A percentile compares a stretch with the other conserved stretches of the same genome.
These are phyloP conservation scores for Cyberlindnera mycetangii DNA, from an alignment of 805 yeast species.

Conservation along the genomic window DNA sequence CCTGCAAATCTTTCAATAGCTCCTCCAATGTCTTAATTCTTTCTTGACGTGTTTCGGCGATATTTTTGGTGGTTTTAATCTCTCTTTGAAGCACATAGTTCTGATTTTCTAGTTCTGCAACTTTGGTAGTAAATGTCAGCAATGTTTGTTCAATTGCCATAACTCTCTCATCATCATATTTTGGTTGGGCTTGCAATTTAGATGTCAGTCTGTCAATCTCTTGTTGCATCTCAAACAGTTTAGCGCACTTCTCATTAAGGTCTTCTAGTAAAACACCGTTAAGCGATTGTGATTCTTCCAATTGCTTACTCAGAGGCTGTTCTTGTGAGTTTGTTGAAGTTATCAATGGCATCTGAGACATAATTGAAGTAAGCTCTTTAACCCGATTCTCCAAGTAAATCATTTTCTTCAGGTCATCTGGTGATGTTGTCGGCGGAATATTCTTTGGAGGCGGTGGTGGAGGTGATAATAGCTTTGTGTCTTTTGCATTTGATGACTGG, in stretches of 20 bases:
- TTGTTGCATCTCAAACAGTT: conserved; percentile 39
- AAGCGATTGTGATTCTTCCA: conserved; percentile 21
- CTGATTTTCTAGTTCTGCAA: conserved; percentile 60
- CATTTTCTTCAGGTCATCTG: conserved; percentile 6
- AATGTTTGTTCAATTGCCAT: conserved; percentile 56
- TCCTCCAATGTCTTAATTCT: conserved; percentile 54
- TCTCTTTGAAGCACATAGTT: conserved; percentile 57
- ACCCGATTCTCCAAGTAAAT: conserved; percentile 14
- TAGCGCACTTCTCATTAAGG: conserved; percentile 26
- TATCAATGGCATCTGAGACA: conserved; percentile 13
- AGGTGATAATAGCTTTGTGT: neutral
- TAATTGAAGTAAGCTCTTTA: conserved; percentile 15
- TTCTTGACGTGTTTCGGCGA: conserved; percentile 54
- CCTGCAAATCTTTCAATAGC: conserved; percentile 43
- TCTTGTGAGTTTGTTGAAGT: neutral
- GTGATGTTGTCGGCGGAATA: neutral
- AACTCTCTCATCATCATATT: conserved; percentile 41
- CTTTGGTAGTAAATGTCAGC: conserved; percentile 52
- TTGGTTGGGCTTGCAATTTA: conserved; percentile 25
- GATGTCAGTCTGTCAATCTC: conserved; percentile 39
- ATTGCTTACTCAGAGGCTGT: conserved; percentile 6
- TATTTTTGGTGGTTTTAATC: conserved; percentile 48
- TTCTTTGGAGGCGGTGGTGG: conserved; percentile 14
- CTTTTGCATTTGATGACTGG: too few relatives aligned
- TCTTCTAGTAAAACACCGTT: conserved; percentile 25